These are phyloP conservation scores for Rhizophora apiculata DNA, from an alignment of 345 rosid genomes.

Conservation along the genomic window DNA sequence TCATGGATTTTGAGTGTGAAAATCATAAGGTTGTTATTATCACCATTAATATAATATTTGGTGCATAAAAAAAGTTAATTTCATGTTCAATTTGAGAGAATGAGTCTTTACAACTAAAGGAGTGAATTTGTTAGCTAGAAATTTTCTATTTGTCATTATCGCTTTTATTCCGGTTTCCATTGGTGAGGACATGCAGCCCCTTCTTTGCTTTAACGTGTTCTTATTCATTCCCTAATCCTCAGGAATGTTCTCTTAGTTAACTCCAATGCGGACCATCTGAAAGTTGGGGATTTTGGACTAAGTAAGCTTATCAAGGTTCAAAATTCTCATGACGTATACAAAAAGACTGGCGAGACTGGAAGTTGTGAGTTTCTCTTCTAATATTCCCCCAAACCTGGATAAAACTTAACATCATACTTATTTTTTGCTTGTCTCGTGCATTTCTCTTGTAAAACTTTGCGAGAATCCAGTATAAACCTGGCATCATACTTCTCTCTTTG, in stretches of 20 bases:
- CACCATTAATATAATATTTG: too few relatives aligned
- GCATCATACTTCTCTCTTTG: constrained; percentile 21
- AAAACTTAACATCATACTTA: constrained; percentile 19
- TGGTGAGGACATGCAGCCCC: background rate
- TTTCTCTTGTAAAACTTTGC: constrained; percentile 24
- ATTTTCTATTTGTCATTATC: background rate
- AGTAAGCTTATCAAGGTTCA: constrained; percentile 98
- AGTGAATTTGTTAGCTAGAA: too few relatives aligned
- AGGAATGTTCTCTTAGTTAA: constrained; percentile 98
- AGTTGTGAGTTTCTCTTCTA: constrained; percentile 66
- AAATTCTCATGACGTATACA: constrained; percentile 93
- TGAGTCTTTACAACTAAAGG: too few relatives aligned
- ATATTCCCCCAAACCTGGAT: constrained; percentile 7
- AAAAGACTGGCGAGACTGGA: constrained; percentile 99
- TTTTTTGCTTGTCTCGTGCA: background rate
- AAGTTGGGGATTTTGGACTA: constrained; percentile 98
- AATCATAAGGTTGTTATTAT: too few relatives aligned
- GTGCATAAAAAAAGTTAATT: too few relatives aligned
- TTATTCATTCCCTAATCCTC: constrained; percentile 20
- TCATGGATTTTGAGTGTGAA: too few relatives aligned
- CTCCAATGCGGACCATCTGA: constrained; percentile 88
- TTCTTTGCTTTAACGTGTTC: background rate
- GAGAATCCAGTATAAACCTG: background rate
- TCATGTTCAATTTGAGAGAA: too few relatives aligned
- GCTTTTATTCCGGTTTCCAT: background rate